Evolutionary conservation across 495 filamentous ascomycete species (phyloP).

Genomic region (Hypoxylon fuscum): DNA sequence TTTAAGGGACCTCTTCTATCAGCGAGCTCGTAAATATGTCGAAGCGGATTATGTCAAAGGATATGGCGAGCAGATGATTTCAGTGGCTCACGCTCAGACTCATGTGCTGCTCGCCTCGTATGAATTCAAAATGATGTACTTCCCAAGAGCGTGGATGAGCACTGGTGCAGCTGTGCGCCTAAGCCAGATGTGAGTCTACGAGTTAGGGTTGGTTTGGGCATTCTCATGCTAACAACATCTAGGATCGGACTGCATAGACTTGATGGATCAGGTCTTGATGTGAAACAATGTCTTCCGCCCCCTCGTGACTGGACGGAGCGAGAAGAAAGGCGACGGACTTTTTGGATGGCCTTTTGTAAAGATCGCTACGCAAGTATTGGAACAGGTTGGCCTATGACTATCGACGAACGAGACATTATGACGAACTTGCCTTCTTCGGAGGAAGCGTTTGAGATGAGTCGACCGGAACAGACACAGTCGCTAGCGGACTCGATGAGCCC

Average conservation of each 20-base stretch:
- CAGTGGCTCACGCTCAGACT: slow-evolving; percentile 80
- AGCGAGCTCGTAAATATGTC: slow-evolving; percentile 85
- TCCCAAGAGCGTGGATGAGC: slow-evolving; percentile 95
- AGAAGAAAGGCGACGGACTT: slow-evolving; percentile 90
- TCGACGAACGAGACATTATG: slow-evolving; percentile 92
- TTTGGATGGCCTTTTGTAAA: slow-evolving; percentile 91
- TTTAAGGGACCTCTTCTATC: slow-evolving; percentile 86
- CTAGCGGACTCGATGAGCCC: slow-evolving; percentile 78
- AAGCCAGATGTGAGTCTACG: slow-evolving; percentile 70
- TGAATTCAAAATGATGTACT: slow-evolving; percentile 98
- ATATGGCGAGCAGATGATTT: slow-evolving; percentile 86
- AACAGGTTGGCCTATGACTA: slow-evolving; percentile 94
- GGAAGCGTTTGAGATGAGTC: slow-evolving; percentile 85
- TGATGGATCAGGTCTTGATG: slow-evolving; percentile 86
- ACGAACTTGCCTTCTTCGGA: slow-evolving; percentile 87
- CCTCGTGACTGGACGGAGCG: slow-evolving; percentile 92
- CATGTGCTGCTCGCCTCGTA: slow-evolving; percentile 83
- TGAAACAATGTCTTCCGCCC: slow-evolving; percentile 88
- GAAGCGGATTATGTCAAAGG: slow-evolving; percentile 93
- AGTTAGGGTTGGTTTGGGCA: not conserved
- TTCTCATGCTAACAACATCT: slow-evolving; percentile 18
- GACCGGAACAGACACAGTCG: slow-evolving; percentile 71
- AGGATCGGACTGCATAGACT: slow-evolving; percentile 88
- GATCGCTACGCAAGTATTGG: slow-evolving; percentile 97
- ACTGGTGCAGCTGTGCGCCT: slow-evolving; percentile 80